Evolutionary conservation across 495 filamentous ascomycete species (phyloP), one percentile per base, ranked within the genome.

Genomic region (Melanomma pulvis-pyrius): DNA sequence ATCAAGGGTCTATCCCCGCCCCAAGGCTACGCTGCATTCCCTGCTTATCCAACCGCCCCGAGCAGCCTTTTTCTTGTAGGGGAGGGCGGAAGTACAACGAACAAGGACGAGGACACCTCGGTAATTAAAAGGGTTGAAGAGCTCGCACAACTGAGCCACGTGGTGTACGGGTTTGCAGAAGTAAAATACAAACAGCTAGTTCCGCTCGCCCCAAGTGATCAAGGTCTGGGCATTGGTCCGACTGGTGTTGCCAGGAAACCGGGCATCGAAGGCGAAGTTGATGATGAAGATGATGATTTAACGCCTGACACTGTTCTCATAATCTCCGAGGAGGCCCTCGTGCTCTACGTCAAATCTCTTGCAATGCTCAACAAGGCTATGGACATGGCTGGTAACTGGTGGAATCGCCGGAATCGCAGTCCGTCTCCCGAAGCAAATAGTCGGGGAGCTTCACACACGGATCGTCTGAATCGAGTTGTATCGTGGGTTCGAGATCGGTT

Each of bases 181-280:
- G 93, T 98, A 65, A 98, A 98, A 78, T 97, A 93, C 79, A 94
- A 94, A 76, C 94, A 98, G 73, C 83, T 98, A 32, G 84, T 98
- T 13, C 94, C 94, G 5, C 75, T 94, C 25, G 87, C 90, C 5
- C 94, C 93, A 15, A 86, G 84, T 68, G 85, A 88, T 50, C 83
- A 86, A 67, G 87, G 86, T 11, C 82, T 92, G 25, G 87, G 89
- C 24, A 85, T 89, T 7, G 83, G 80, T 68, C 78, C 84, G 60
- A 71, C 79, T 28, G 83, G 85, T 17, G 76, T 75, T 48, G 58
- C 77, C 17, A 73, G 74, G 15, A 79, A 72, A 75, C 76, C 11
- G 68, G 75, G 78, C 49, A 78, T 76, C 32, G 73, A 76, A 28
- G 68, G 69, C 47, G 69, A 70, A 36, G 74, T 71, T 30, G 74